These are phyloP conservation scores for Cutaneotrichosporon cutaneum DNA, from an alignment of 1,284 basidiomycete species.

Conservation along the genomic window DNA sequence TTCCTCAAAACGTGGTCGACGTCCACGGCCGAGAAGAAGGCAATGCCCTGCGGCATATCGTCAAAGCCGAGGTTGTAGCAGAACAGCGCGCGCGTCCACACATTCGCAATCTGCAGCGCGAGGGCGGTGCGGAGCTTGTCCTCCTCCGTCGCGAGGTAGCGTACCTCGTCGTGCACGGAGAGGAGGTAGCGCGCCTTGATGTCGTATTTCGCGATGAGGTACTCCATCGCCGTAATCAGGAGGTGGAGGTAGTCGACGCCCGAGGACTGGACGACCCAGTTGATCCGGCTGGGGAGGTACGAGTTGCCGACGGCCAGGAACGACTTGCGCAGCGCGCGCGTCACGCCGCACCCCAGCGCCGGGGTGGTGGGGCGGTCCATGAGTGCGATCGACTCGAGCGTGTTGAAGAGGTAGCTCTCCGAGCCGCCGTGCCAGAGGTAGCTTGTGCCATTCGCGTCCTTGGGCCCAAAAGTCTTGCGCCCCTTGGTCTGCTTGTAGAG, in stretches of 20 bases:
- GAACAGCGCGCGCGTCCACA: conserved; percentile 93
- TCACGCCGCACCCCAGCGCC: conserved; percentile 90
- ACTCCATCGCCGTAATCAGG: conserved; percentile 91
- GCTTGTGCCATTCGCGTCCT: conserved; percentile 30
- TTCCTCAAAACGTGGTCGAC: conserved; percentile 89
- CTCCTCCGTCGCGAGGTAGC: conserved; percentile 84
- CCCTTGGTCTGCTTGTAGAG: conserved; percentile 95
- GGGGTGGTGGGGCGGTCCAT: conserved; percentile 85
- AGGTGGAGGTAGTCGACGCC: conserved; percentile 98
- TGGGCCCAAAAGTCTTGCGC: conserved; percentile 66
- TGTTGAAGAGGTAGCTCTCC: conserved; percentile 99
- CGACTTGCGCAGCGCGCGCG: conserved; percentile 83
- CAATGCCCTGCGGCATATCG: conserved; percentile 88
- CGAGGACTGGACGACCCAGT: conserved; percentile 99
- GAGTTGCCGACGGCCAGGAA: conserved; percentile 68
- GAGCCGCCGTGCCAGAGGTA: conserved; percentile 97
- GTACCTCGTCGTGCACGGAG: conserved; percentile 95
- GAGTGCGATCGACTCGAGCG: conserved; percentile 90
- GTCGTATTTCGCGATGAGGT: conserved; percentile 75
- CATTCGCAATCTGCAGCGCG: conserved; percentile 92
- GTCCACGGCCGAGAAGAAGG: conserved; percentile 97
- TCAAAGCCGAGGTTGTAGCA: conserved; percentile 92
- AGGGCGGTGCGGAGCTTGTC: conserved; percentile 85
- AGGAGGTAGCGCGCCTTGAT: conserved; percentile 93
- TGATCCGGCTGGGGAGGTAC: conserved; percentile 95